Conservation (phyloP, 257 asterid genomes). For the Anisodus acutangulus region DNA sequence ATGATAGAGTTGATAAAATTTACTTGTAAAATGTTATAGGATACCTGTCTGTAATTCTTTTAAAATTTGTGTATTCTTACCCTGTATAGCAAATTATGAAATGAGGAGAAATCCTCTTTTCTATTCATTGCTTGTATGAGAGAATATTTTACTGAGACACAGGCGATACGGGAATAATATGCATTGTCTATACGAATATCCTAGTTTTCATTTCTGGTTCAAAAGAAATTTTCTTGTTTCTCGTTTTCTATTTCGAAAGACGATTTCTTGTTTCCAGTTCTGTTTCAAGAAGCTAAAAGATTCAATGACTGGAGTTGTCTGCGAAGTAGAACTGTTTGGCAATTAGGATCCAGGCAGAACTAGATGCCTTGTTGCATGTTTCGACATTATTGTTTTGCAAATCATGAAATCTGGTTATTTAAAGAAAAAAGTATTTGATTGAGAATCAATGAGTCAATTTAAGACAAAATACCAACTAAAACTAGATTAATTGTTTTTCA, state of each 20-base stretch:
- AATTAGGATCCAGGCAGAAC: not conserved
- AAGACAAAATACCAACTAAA: too few relatives aligned
- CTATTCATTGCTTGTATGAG: not conserved
- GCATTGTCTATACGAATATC: not conserved
- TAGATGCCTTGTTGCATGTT: not conserved
- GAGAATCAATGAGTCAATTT: not conserved
- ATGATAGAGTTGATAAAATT: not conserved
- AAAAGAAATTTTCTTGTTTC: not conserved
- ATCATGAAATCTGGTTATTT: not conserved
- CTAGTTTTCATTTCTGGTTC: not conserved
- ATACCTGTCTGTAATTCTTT: not conserved
- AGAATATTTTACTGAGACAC: not conserved
- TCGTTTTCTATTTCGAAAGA: not conserved
- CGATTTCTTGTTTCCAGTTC: not conserved
- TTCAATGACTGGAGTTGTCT: not conserved
- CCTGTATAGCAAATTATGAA: not conserved
- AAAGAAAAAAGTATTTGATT: too few relatives aligned
- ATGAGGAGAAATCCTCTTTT: not conserved
- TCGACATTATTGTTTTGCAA: not conserved
- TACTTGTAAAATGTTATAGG: not conserved
- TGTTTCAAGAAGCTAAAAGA: not conserved
- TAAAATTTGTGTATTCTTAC: not conserved
- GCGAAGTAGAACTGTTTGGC: too few relatives aligned
- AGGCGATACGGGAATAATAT: not conserved
- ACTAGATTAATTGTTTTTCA: not conserved